These are phyloP conservation scores for Chloris gayana DNA, from an alignment of 176 grass and related monocot genomes.

Conservation along the genomic window DNA sequence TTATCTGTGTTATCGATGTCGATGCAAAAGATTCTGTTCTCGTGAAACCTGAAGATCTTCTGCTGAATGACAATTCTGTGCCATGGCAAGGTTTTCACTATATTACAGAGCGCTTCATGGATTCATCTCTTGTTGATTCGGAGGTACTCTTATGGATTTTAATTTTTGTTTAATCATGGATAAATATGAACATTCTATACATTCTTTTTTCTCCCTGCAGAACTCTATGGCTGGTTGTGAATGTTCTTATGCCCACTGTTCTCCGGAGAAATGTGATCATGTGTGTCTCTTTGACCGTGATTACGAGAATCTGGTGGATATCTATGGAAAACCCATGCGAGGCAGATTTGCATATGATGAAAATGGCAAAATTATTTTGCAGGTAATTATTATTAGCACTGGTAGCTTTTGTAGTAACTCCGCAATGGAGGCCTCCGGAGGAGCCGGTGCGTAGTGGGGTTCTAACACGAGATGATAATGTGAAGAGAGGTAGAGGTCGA, in stretches of 20 bases:
- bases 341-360: conserved; percentile 85
- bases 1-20: conserved; percentile 72
- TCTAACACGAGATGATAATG: too few species aligned
- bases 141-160: conserved; percentile 58
- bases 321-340: conserved; percentile 56
- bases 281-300: conserved; percentile 67
- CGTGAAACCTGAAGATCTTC: conserved; percentile 42
- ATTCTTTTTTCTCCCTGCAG: conserved; percentile 47
- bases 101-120: conserved; percentile 63
- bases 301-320: conserved; percentile 65
- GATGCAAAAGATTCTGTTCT: conserved; percentile 62
- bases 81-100: conserved; percentile 89
- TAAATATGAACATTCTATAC: conserved; percentile 29
- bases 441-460: too few species aligned
- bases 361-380: conserved; percentile 66
- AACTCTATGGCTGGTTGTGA: conserved; percentile 58
- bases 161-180: neutral
- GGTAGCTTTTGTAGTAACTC: too few species aligned
- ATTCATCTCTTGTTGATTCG: conserved; percentile 62
- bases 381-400: conserved; percentile 54
- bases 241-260: conserved; percentile 56
- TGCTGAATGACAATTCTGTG: conserved; percentile 39
- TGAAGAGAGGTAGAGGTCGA: too few species aligned
- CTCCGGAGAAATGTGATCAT: conserved; percentile 73
- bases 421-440: too few species aligned